These are phyloP conservation scores for Drosera capensis DNA, from an alignment of 148 eudicot species.

Conservation along the genomic window DNA sequence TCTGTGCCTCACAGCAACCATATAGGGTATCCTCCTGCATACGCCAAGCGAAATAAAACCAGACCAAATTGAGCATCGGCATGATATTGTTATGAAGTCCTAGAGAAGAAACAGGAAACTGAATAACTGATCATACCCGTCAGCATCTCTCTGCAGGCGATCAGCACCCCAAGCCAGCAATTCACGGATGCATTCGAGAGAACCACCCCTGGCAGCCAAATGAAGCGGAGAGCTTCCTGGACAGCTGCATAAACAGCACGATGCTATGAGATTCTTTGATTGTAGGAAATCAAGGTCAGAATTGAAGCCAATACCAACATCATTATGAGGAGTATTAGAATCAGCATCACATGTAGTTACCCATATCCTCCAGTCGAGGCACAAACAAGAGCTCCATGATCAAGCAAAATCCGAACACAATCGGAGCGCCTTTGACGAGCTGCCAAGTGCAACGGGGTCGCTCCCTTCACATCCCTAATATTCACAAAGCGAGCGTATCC, in stretches of 20 bases:
- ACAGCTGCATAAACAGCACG: slow-evolving; percentile 2
- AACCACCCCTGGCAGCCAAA: slow-evolving; percentile 9
- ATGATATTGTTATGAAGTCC: background rate
- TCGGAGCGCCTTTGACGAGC: slow-evolving; percentile 72
- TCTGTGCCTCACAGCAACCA: slow-evolving; percentile 60
- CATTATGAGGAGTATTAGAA: no score
- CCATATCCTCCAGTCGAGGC: slow-evolving; percentile 91
- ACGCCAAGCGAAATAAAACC: background rate
- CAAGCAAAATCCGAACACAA: slow-evolving; percentile 70
- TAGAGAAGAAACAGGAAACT: background rate
- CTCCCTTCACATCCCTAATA: slow-evolving; percentile 92
- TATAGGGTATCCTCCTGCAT: slow-evolving; percentile 84
- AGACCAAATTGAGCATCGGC: background rate
- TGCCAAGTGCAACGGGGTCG: slow-evolving; percentile 90
- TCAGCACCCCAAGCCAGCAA: slow-evolving; percentile 18
- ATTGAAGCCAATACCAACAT: background rate
- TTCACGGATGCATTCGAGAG: slow-evolving; percentile 6
- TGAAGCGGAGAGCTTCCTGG: slow-evolving; percentile 14
- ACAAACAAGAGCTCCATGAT: slow-evolving; percentile 85
- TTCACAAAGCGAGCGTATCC: slow-evolving; percentile 87
- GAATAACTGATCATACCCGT: slow-evolving; percentile 57
- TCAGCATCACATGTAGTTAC: slow-evolving; percentile 18
- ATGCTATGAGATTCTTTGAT: no score
- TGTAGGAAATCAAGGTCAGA: no score
- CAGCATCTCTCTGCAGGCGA: slow-evolving; percentile 60